phyloP scores from a whole-genome alignment of 345 rosid genomes.

The Boechera stricta region DNA sequence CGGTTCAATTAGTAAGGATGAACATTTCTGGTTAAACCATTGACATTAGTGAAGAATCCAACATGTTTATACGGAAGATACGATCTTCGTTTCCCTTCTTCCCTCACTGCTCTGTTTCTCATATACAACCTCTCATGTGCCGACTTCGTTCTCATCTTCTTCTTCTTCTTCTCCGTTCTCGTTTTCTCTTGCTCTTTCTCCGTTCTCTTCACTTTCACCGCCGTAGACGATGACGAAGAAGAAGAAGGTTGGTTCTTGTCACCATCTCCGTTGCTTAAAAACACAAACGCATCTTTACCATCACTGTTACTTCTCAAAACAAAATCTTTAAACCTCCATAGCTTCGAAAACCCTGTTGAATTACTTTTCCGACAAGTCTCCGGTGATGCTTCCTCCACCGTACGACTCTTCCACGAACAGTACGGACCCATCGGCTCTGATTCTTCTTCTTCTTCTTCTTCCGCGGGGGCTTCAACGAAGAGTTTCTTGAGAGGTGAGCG shows the following conservation, averaged over 20 bases:
- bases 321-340: slow-evolving; percentile 68
- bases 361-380: slow-evolving; percentile 61
- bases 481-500: slow-evolving; percentile 64
- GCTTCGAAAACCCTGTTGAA: slow-evolving; percentile 65
- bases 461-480: slow-evolving; percentile 46
- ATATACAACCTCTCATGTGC: slow-evolving; percentile 58
- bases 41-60: slow-evolving; percentile 57
- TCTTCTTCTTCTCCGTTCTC: not conserved
- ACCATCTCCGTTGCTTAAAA: slow-evolving; percentile 34
- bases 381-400: slow-evolving; percentile 38
- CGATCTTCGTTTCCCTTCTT: slow-evolving; percentile 52
- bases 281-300: slow-evolving; percentile 57
- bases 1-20: slow-evolving; percentile 52
- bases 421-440: slow-evolving; percentile 58
- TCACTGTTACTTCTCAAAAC: slow-evolving; percentile 60
- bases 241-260: slow-evolving; percentile 14
- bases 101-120: slow-evolving; percentile 44
- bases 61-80: slow-evolving; percentile 61
- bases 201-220: slow-evolving; percentile 2
- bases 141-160: slow-evolving; percentile 28
- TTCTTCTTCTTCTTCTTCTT: slow-evolving; percentile 46
- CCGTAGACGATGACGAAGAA: not conserved
- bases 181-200: slow-evolving; percentile 5
- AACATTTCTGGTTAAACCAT: slow-evolving; percentile 59
- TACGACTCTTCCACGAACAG: slow-evolving; percentile 48